These are phyloP conservation scores for Botrytis aclada DNA, from an alignment of 2,329 filamentous ascomycete species.

Conservation along the genomic window DNA sequence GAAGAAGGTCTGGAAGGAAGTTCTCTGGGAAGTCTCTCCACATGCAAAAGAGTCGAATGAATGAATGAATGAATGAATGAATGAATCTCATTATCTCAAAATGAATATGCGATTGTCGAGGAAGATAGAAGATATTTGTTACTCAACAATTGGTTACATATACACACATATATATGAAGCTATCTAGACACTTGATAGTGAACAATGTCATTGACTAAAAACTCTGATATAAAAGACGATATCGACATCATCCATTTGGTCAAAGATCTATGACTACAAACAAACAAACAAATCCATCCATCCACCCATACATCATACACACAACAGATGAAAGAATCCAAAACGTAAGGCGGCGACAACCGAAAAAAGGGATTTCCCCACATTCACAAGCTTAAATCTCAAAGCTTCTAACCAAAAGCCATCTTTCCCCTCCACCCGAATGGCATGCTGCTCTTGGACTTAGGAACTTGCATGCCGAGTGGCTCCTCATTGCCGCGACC, in stretches of 20 bases:
- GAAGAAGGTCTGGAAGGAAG: not conserved
- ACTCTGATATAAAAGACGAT: not conserved
- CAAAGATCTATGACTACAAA: not conserved
- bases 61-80: too few relatives aligned
- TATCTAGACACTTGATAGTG: not conserved
- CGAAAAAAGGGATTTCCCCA: slow-evolving; percentile 12
- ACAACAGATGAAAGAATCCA: not conserved
- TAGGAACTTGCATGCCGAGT: not conserved
- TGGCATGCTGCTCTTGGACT: slow-evolving; percentile 14
- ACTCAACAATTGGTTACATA: not conserved
- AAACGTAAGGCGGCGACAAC: slow-evolving; percentile 15
- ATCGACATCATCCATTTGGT: slow-evolving; percentile 8
- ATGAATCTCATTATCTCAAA: not conserved
- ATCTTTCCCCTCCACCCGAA: slow-evolving; percentile 17
- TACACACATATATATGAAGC: not conserved
- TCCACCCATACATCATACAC: too few relatives aligned
- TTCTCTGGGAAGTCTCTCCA: not conserved
- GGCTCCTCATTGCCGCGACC: slow-evolving; percentile 12
- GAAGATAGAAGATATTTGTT: not conserved
- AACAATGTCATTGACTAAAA: not conserved
- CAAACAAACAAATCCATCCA: not conserved
- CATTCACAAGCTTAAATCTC: slow-evolving; percentile 17
- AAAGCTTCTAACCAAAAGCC: slow-evolving; percentile 5
- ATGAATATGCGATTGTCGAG: not conserved
- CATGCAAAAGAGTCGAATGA: not conserved